Conservation (phyloP, 1,284 basidiomycete species). For the Ganoderma resinaceum region DNA sequence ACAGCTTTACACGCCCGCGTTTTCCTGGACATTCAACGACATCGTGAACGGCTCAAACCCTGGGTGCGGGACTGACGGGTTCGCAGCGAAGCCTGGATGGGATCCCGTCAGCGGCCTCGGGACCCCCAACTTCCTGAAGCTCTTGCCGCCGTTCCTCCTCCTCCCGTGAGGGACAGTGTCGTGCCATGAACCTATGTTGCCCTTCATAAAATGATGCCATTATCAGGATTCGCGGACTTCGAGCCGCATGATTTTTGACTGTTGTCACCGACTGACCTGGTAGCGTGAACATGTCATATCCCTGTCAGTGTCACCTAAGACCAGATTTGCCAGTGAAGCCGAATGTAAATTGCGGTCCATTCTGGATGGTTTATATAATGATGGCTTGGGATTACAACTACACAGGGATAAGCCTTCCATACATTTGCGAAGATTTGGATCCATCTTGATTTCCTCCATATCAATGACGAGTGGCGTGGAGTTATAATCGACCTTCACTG, state of each 20-base stretch:
- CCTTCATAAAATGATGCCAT: background rate
- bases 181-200: background rate
- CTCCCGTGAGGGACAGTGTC: conserved; percentile 21
- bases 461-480: too few relatives aligned
- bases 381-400: too few relatives aligned
- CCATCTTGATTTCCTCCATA: too few relatives aligned
- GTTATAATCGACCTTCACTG: too few relatives aligned
- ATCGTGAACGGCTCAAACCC: conserved; percentile 53
- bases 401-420: background rate
- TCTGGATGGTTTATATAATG: background rate
- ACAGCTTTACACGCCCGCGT: conserved; percentile 42
- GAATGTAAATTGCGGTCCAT: background rate
- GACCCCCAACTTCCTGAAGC: conserved; percentile 40
- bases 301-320: background rate
- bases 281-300: too few relatives aligned
- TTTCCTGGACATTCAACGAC: conserved; percentile 47
- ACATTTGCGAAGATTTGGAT: too few relatives aligned
- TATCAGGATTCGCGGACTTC: background rate
- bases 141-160: conserved; percentile 26
- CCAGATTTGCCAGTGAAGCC: background rate
- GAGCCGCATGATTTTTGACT: too few relatives aligned
- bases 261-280: too few relatives aligned
- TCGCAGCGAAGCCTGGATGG: conserved; percentile 46
- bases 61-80: conserved; percentile 48
- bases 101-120: conserved; percentile 46